Evolutionary conservation across 2,329 filamentous ascomycete species (phyloP), one percentile per base, ranked within the genome.

Genomic region (Proliferodiscus dingleyae): DNA sequence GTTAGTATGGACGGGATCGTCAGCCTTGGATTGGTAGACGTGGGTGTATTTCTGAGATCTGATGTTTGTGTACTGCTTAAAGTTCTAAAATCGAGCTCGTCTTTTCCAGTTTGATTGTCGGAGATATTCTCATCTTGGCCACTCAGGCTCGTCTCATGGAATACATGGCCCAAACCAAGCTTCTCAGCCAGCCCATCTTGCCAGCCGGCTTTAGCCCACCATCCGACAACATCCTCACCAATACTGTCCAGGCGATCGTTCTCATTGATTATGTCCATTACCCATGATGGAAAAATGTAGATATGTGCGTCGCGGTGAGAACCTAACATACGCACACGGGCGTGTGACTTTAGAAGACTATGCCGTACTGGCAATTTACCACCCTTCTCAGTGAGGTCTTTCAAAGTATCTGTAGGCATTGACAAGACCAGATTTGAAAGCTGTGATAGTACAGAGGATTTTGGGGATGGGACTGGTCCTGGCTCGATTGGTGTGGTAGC

Each of bases 161-260:
- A 72, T 3, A 91, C 77, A 36, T 83, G 73, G 40, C 78, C 71
- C 42, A 95, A 69, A 1, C 82, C 78, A 6, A 97, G 74, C 66
- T 95, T 96, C 41, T 85, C 80, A 1, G 78, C 80, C 3, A 96
- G 71, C 0, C 88, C 87, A 3, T 78, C 73, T 65, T 97, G 90
- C 93, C 93, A 98, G 44, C 83, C 82, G 1, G 91, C 82, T 65
- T 97, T 97, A 26, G 90, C 88, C 89, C 90, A 95, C 86, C 88
- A 95, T 5, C 90, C 89, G 13, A 97, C 73, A 5, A 96, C 81
- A 60, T 97, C 91, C 64, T 97, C 91, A 24, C 86, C 87, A 38
- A 98, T 82, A 45, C 84, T 94, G 58, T 95, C 87, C 52, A 98
- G 80, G 9, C 78, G 81, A 23, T 90, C 84, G 59, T 96, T 94